Conservation (phyloP, 306 rosid genomes). For the Dryas alaskensis region DNA sequence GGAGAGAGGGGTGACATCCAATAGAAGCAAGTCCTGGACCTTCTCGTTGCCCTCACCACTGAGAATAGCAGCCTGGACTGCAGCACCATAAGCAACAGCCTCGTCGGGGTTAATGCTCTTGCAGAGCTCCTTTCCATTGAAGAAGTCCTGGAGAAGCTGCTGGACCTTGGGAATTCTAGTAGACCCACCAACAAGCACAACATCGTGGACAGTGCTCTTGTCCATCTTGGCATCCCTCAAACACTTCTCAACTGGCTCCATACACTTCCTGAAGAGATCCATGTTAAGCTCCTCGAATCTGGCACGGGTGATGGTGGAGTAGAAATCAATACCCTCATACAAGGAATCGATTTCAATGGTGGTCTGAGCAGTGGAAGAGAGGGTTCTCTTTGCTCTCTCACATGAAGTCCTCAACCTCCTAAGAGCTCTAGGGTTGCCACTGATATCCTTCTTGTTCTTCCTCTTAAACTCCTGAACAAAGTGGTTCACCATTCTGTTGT, state of each 20-base stretch:
- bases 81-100: slow-evolving; percentile 75
- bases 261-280: slow-evolving; percentile 68
- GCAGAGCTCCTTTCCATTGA: slow-evolving; percentile 66
- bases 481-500: slow-evolving; percentile 69
- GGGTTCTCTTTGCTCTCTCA: slow-evolving; percentile 62
- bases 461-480: slow-evolving; percentile 72
- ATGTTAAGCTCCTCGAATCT: slow-evolving; percentile 69
- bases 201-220: slow-evolving; percentile 57
- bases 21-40: slow-evolving; percentile 68
- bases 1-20: slow-evolving; percentile 70
- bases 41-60: slow-evolving; percentile 79
- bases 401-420: slow-evolving; percentile 69
- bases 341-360: slow-evolving; percentile 71
- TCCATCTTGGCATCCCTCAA: slow-evolving; percentile 75
- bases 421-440: slow-evolving; percentile 67
- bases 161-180: slow-evolving; percentile 74
- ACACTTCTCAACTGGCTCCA: slow-evolving; percentile 77
- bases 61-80: slow-evolving; percentile 64
- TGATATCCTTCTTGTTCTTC: slow-evolving; percentile 66
- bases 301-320: slow-evolving; percentile 64
- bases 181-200: slow-evolving; percentile 71
- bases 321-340: slow-evolving; percentile 70
- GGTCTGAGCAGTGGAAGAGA: slow-evolving; percentile 65
- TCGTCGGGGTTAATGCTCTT: slow-evolving; percentile 78
- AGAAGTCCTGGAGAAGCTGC: slow-evolving; percentile 59